Evolutionary conservation across 2,329 filamentous ascomycete species (phyloP).

Genomic region (Xylaria sp.): DNA sequence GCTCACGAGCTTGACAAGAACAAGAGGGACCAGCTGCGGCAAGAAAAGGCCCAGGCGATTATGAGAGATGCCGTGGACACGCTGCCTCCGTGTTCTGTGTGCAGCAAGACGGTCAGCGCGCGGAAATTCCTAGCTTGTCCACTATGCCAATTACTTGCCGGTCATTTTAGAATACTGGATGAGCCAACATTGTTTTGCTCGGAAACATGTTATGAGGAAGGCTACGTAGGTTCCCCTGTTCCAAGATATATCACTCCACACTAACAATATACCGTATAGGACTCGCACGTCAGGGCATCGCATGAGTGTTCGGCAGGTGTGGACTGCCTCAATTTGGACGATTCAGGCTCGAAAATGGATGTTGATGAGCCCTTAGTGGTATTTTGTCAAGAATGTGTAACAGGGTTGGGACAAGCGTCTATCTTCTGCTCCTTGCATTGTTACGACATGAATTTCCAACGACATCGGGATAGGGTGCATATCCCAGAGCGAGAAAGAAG

Average conservation of each 20-base stretch:
- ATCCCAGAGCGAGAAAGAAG: slow-evolving; percentile 44
- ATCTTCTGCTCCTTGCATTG: slow-evolving; percentile 57
- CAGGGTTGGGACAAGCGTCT: slow-evolving; percentile 49
- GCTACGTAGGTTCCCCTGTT: slow-evolving; percentile 52
- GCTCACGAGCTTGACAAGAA: slow-evolving; percentile 50
- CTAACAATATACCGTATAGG: slow-evolving; percentile 49
- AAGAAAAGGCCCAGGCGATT: slow-evolving; percentile 55
- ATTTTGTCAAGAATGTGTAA: slow-evolving; percentile 56
- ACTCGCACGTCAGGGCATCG: slow-evolving; percentile 51
- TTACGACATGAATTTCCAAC: slow-evolving; percentile 54
- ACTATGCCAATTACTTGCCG: slow-evolving; percentile 56
- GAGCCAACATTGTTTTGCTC: slow-evolving; percentile 58
- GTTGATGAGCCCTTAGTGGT: slow-evolving; percentile 46
- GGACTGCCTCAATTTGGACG: slow-evolving; percentile 53
- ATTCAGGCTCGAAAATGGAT: slow-evolving; percentile 55
- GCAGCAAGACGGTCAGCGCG: slow-evolving; percentile 49
- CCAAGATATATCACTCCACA: background rate
- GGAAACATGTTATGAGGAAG: slow-evolving; percentile 53
- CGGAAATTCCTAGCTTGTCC: slow-evolving; percentile 56
- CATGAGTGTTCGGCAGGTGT: slow-evolving; percentile 56
- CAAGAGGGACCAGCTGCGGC: slow-evolving; percentile 48
- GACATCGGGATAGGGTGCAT: slow-evolving; percentile 53
- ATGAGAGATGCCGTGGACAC: slow-evolving; percentile 48
- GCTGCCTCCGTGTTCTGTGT: slow-evolving; percentile 55
- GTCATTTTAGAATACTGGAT: slow-evolving; percentile 50